Base-by-base conservation (phyloP, 2,329 filamentous ascomycete species). In the Cladobotryum mycophilum region DNA sequence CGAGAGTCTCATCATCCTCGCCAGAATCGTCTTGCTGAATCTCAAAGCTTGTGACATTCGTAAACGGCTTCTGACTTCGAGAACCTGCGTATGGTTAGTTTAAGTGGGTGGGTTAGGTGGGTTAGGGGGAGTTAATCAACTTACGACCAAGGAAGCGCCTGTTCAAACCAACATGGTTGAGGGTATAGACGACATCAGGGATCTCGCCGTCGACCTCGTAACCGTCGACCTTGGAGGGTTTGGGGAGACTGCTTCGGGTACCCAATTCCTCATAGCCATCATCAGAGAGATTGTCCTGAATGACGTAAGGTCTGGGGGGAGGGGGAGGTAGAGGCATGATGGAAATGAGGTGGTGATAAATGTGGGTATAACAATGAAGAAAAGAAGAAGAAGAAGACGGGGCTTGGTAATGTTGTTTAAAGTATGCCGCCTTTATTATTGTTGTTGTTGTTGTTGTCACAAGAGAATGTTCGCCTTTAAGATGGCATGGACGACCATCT, bases 141-240 rank as follows among this genome's bases (percentile, higher is more conserved):
- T 64, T 55, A 72, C 72, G 56, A 47, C 72, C 65, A 22, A 71
- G 55, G 15, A 68, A 37, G 11, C 60, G 64, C 36, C 69, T 67
- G 14, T 54, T 58, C 42, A 60, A 55, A 12, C 62, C 64, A 41
- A 68, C 61, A 55, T 72, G 72, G 49, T 69, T 67, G 34, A 76
- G 60, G 3, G 72, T 63, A 53, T 75, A 72, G 42, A 70, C 62
- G 13, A 76, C 60, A 38, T 73, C 67, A 3, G 71, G 69, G 7
- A 68, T 62, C n/a, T 67, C 67, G 51, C 64, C 64, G n/a, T 67
- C 59, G 18, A 67, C 53, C 14, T 17, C 13, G 34, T 36, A 53
- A 2, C 25, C 46, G 3, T 5, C 4, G 8, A 41, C 13, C 3
- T 6, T 33, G 14, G 36, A 42, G 9, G 47, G 12, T 14, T 42